Evolutionary conservation across 148 eudicot species (phyloP), one percentile per base, ranked within the genome.

Genomic region (Pharnaceum exiguum): DNA sequence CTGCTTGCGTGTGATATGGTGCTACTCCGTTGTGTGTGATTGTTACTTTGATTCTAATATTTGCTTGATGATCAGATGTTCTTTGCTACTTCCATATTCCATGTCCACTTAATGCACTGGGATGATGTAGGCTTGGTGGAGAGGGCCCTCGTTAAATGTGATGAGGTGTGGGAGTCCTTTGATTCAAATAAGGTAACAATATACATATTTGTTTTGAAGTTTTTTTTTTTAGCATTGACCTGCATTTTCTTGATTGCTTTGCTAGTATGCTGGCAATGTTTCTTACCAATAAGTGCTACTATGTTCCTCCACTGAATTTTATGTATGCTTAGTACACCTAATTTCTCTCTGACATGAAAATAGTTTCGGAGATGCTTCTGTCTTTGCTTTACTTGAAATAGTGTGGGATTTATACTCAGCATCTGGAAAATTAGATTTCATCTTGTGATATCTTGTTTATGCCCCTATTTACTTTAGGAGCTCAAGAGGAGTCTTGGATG

Each of bases 61-160:
- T 46, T 54, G 23, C 39, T 57, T 72, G 71, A 53, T 62, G 45
- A 37, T 50, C 82, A 93, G 99, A 88, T 93, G 95, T 88, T 88
- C 74, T 93, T 93, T 73, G 80, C 91, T 42, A 89, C 96, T 55
- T 88, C 95, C 48, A 78, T 82, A 46, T 76, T 93, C 75, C 99
- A 93, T 65, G 96, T 83, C 56, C 94, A 77, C 73, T 77, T 93
- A 50, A 85, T 93, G 85, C 95, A 81, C 69, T 93, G 96, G 95
- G 83, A 77, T 53, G 90, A 84, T 57, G 68, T 70, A 43, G 75
- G 62, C 63, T 60, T 78, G 67, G 91, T 89, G 67, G 91, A 86
- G 70, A 78, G 67, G 19, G 87, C 96, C 69, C 73, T 83, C 68
- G 76, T 45, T 46, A 76, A 77, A 73, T 93, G 99, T 48, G 80